A percentile compares a stretch with the other conserved stretches of the same genome.
Evolutionary conservation across 495 filamentous ascomycete species (phyloP).

Genomic region (Penicillium malachiteum): DNA sequence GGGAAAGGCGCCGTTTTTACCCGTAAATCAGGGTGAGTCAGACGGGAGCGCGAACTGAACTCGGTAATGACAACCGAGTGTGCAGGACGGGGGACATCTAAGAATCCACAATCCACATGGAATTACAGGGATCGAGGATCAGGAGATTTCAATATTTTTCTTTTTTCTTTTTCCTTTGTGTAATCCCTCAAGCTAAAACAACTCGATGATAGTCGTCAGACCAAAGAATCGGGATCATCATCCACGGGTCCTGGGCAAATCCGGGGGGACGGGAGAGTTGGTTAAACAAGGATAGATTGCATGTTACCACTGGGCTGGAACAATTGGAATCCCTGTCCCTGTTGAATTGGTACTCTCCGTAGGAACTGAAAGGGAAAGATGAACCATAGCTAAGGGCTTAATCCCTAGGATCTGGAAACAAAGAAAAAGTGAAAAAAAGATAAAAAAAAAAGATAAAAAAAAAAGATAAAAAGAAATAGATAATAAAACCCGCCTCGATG

Average conservation of each 20-base stretch:
- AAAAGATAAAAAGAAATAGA: too few relatives aligned
- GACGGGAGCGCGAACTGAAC: constrained; percentile 18
- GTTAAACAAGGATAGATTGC: neutral
- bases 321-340: neutral
- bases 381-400: neutral
- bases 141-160: neutral
- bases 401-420: too few relatives aligned
- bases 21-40: constrained; percentile 16
- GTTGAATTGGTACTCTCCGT: neutral
- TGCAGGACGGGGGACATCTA: neutral
- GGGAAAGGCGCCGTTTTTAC: constrained; percentile 20
- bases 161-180: neutral
- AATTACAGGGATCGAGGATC: too few relatives aligned
- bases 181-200: too few relatives aligned
- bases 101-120: neutral
- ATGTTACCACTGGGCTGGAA: neutral
- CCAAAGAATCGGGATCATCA: neutral
- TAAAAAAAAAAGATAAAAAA: too few relatives aligned
- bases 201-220: neutral
- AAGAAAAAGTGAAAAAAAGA: too few relatives aligned
- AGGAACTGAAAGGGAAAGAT: neutral
- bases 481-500: neutral
- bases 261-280: neutral
- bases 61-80: constrained; percentile 28
- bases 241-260: neutral